Conservation (phyloP, 179 eudicot genomes). For the Dionaea muscipula region DNA sequence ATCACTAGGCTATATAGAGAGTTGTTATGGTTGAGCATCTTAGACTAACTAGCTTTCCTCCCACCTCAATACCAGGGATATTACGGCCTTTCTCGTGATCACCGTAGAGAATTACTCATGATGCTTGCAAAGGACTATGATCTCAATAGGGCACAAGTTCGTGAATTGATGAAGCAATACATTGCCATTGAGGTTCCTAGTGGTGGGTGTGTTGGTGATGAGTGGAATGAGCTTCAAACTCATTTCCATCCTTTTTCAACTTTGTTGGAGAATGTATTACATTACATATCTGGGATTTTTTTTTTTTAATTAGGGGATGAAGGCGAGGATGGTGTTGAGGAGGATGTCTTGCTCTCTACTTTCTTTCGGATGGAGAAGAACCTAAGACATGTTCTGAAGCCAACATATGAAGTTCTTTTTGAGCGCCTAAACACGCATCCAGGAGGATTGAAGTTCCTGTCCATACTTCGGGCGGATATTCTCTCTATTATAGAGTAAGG, state of each 20-base stretch:
- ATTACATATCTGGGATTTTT: not conserved
- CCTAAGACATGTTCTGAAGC: slow-evolving; percentile 78
- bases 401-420: slow-evolving; percentile 69
- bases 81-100: slow-evolving; percentile 39
- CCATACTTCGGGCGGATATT: slow-evolving; percentile 68
- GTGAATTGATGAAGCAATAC: slow-evolving; percentile 71
- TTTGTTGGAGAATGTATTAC: not conserved
- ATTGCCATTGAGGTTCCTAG: slow-evolving; percentile 65
- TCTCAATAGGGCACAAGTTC: slow-evolving; percentile 62
- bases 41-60: not conserved
- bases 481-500: slow-evolving; percentile 71
- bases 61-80: slow-evolving; percentile 48
- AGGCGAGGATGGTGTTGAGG: slow-evolving; percentile 37
- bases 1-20: no score
- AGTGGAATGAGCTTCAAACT: not conserved
- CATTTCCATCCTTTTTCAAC: not conserved
- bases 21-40: no score
- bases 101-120: slow-evolving; percentile 40
- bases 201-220: slow-evolving; percentile 26
- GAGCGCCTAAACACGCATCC: slow-evolving; percentile 86
- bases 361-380: slow-evolving; percentile 73
- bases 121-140: slow-evolving; percentile 77
- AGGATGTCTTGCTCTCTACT: slow-evolving; percentile 49
- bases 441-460: slow-evolving; percentile 84
- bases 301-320: slow-evolving; percentile 28